Base-by-base conservation (phyloP, 345 rosid species). In the Arabidopsis arenosa region DNA sequence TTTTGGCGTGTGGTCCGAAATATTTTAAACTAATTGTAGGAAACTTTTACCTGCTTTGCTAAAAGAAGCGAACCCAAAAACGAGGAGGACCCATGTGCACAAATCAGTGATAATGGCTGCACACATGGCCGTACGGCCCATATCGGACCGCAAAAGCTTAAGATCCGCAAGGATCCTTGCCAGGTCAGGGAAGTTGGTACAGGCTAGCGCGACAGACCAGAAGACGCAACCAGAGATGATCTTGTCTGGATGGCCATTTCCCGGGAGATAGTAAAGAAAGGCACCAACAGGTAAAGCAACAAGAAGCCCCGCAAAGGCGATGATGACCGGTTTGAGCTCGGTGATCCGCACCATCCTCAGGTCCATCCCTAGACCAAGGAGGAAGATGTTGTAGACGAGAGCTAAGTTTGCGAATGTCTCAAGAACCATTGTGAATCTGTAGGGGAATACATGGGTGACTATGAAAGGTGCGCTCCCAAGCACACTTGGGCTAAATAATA, bases 291-390 rank as follows among this genome's bases (percentile, higher is more conserved):
- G 72, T 41, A 86, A 66, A 2, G 97, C 88, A 4, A 85, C 28
- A 0, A 84, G 0, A 61, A 80, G 68, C 21, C 90, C 90, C 3
- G 73, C 73, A 0, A 73, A 5, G 28, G 95, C 87, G 5, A 85
- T 72, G 49, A 72, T 32, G 43, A 84, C 51, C 7, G 83, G 70
- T 70, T 73, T 80, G 15, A 45, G 63, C 54, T 79, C 81, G 6
- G 83, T 68, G 5, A 77, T 68, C 44, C 75, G 55, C 17, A 93
- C 75, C 35, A 86, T 77, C 26, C 82, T 37, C 17, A 85, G 41
- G 45, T 93, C 92, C 85, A 86, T 84, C 63, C 90, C 93, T 45
- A 93, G 76, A 37, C 98, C 94, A 4, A 86, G 73, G 49, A 87
- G 82, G 83, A 90, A 93, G 52, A 84, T 66, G 58, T 89, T 82